Evolutionary conservation across 129 eudicot species (phyloP), one percentile per base, ranked within the genome.

Genomic region (Smallanthus sonchifolius): DNA sequence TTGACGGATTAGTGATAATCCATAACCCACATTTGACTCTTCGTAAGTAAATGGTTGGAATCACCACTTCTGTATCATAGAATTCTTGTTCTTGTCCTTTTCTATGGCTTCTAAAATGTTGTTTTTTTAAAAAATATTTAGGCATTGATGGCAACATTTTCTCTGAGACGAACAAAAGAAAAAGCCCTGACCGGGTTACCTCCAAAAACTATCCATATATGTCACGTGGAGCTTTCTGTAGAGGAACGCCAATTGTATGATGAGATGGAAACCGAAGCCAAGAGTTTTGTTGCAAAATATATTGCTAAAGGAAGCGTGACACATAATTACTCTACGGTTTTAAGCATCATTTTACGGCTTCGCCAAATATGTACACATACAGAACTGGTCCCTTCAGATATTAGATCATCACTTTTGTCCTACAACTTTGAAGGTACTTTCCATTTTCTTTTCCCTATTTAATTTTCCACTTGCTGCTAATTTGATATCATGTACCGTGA

Each of bases 141-240:
- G 98, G 91, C 83, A n/a, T 74, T 93, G 45, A 88, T 93, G 90
- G 86, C 86, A 34, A 79, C 96, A 9, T 78, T 93, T 59, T 87
- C 96, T 61, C 82, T 93, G 86, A 90, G 98, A 77, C 85, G 98
- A 62, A 88, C 89, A 34, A 93, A 93, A 77, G 97, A 90, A 0
- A 88, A 84, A 14, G 55, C 77, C 47, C 47, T 83, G 40, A 19
- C 80, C 82, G 91, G 75, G 13, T 80, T 93, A 45, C 97, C 97
- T 61, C 75, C 86, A 0, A 93, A 90, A 72, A 71, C 74, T 13
- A 60, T 90, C 36, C 84, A 84, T 81, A 93, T 83, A 28, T 81
- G 77, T 79, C 69, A 70, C 68, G 87, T 93, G 81, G 86, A 87
- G 54, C 96, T 93, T 49, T 80, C 82, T 45, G 78, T 20, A 9